These are phyloP conservation scores for Aspergillus pseudoterreus DNA, from an alignment of 2,329 filamentous ascomycete species.

Conservation along the genomic window DNA sequence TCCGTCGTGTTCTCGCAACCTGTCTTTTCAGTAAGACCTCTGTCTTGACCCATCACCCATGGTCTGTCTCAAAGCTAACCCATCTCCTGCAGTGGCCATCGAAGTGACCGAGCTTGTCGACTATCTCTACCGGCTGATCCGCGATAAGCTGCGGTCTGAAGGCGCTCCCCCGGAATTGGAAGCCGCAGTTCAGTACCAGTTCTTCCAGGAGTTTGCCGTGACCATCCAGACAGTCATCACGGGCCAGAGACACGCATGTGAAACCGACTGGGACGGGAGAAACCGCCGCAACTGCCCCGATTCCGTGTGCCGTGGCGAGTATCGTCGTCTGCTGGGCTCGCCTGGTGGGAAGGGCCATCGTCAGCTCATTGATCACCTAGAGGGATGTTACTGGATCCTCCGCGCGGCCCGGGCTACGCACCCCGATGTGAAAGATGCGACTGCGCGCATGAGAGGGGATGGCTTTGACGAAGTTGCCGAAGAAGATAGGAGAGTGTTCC, in stretches of 20 bases:
- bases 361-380: conserved; percentile 18
- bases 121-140: conserved; percentile 34
- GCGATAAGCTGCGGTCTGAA: conserved; percentile 24
- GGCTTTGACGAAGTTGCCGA: conserved; percentile 25
- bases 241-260: conserved; percentile 28
- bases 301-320: conserved; percentile 22
- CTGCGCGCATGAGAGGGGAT: conserved; percentile 23
- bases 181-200: conserved; percentile 20
- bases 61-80: no score
- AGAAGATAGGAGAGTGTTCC: conserved; percentile 23
- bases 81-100: conserved; percentile 17
- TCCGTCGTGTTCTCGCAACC: conserved; percentile 30
- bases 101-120: conserved; percentile 22
- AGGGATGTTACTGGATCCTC: conserved; percentile 29
- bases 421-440: conserved; percentile 18
- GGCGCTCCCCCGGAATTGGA: conserved; percentile 13
- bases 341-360: conserved; percentile 13
- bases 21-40: conserved; percentile 27
- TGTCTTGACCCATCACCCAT: not conserved
- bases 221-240: conserved; percentile 11
- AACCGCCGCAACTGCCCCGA: conserved; percentile 24
- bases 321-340: conserved; percentile 15
- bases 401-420: conserved; percentile 29
- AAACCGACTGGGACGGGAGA: conserved; percentile 29
- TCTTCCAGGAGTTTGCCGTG: conserved; percentile 21